Evolutionary conservation across 495 filamentous ascomycete genomes (phyloP).

Genomic region (Podospora tetraspora): DNA sequence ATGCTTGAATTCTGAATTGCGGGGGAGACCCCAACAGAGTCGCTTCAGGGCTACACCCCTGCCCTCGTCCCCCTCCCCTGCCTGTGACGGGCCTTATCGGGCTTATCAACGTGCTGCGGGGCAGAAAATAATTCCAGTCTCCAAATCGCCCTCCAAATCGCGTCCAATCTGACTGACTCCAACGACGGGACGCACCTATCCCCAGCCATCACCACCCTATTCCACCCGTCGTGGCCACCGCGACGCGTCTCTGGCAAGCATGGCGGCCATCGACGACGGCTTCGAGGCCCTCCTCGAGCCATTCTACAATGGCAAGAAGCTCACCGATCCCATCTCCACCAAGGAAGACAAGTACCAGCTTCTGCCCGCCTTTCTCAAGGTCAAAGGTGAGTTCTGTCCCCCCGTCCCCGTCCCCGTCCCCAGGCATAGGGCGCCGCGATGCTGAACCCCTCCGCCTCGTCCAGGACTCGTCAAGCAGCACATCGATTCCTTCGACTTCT

Average conservation of each 20-base stretch:
- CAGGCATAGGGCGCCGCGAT: background rate
- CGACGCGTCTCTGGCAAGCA: conserved; percentile 16
- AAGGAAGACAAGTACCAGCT: conserved; percentile 92
- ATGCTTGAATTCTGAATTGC: background rate
- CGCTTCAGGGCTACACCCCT: background rate
- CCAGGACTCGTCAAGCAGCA: conserved; percentile 53
- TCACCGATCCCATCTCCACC: conserved; percentile 93
- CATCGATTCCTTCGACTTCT: conserved; percentile 95
- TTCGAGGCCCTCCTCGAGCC: conserved; percentile 90
- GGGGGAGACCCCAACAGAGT: background rate
- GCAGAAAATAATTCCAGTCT: conserved; percentile 10
- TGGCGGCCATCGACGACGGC: conserved; percentile 45
- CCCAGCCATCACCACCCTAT: background rate
- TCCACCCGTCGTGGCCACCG: background rate
- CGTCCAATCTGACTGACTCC: background rate
- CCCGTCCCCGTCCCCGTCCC: too few species aligned
- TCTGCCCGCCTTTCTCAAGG: conserved; percentile 90
- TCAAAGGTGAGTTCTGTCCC: conserved; percentile 58
- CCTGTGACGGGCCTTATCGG: background rate
- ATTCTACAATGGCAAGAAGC: conserved; percentile 90
- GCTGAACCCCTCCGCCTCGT: conserved; percentile 14
- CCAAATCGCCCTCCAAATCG: background rate
- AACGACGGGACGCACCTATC: background rate
- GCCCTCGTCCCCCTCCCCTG: conserved; percentile 9
- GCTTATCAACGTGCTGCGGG: conserved; percentile 10